These are phyloP conservation scores for Cenchrus americanus DNA, from an alignment of 176 grass and related monocot species.

Conservation along the genomic window DNA sequence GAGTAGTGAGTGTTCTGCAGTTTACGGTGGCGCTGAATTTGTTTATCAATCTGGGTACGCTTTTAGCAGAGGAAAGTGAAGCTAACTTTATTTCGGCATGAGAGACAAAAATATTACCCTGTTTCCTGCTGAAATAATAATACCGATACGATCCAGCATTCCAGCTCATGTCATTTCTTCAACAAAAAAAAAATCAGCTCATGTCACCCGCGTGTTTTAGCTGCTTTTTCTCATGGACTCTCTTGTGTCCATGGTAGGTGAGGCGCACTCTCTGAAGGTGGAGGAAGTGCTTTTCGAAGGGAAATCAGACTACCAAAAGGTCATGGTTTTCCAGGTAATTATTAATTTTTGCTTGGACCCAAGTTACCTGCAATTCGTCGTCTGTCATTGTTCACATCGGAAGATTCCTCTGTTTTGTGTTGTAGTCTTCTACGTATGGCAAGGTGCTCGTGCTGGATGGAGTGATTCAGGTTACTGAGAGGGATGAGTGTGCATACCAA, in stretches of 20 bases:
- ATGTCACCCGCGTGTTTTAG: neutral
- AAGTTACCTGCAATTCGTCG: neutral
- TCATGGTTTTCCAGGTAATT: conserved; percentile 90
- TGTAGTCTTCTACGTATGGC: conserved; percentile 85
- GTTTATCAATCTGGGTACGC: neutral
- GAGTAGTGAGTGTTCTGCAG: neutral
- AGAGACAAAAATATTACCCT: neutral
- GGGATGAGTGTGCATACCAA: conserved; percentile 93
- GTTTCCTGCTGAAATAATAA: no score
- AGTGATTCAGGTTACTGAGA: conserved; percentile 90
- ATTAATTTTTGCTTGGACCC: neutral
- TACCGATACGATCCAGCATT: no score
- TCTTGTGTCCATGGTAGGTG: conserved; percentile 44
- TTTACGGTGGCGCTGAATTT: neutral
- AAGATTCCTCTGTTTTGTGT: conserved; percentile 15
- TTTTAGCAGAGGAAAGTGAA: neutral
- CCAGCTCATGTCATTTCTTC: neutral
- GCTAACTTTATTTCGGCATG: neutral
- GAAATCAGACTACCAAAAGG: conserved; percentile 88
- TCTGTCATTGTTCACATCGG: neutral
- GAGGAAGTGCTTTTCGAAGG: conserved; percentile 90
- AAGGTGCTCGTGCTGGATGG: conserved; percentile 93
- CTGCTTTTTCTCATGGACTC: conserved; percentile 4
- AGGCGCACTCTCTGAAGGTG: conserved; percentile 96
- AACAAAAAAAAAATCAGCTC: no score